Percentiles rank a stretch among this genome's conserved stretches.
Evolutionary conservation across 1,284 basidiomycete genomes (phyloP).

Genomic region (Sutorius eximius): DNA sequence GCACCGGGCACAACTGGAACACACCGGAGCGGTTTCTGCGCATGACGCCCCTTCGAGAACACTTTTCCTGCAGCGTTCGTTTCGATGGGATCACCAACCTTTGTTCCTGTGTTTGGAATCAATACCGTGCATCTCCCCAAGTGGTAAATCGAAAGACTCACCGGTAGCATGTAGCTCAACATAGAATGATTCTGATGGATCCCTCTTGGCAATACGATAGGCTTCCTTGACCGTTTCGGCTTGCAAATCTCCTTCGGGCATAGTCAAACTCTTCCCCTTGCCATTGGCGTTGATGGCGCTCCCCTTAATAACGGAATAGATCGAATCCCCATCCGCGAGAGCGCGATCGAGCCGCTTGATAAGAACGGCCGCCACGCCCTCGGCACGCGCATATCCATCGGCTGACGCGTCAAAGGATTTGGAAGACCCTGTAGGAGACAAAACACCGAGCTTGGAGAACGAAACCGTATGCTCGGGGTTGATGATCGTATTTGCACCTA

Average conservation of each 20-base stretch:
- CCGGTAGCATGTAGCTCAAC: slow-evolving; percentile 51
- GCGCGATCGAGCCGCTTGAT: slow-evolving; percentile 34
- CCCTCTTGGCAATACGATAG: slow-evolving; percentile 27
- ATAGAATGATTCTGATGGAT: slow-evolving; percentile 45
- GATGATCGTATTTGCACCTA: slow-evolving; percentile 31
- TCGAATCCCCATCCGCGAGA: slow-evolving; percentile 22
- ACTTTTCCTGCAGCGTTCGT: slow-evolving; percentile 47
- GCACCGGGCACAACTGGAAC: background rate
- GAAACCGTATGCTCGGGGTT: slow-evolving; percentile 30
- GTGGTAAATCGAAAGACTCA: background rate
- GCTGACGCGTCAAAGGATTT: slow-evolving; percentile 51
- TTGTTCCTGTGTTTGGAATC: slow-evolving; percentile 32
- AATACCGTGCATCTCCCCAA: background rate
- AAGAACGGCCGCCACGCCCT: slow-evolving; percentile 30
- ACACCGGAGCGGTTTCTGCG: slow-evolving; percentile 23
- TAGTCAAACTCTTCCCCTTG: slow-evolving; percentile 35
- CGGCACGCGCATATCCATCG: slow-evolving; percentile 41
- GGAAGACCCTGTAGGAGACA: slow-evolving; percentile 46
- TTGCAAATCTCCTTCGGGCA: slow-evolving; percentile 35
- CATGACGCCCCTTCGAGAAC: slow-evolving; percentile 29
- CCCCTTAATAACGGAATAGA: slow-evolving; percentile 33
- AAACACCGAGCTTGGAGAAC: slow-evolving; percentile 37
- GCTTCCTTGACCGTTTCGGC: slow-evolving; percentile 32
- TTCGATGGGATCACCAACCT: slow-evolving; percentile 51
- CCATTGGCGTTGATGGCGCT: slow-evolving; percentile 34